A percentile compares a stretch with the other conserved stretches of the same genome.
phyloP scores from a whole-genome alignment of 129 eudicot genomes.

The Daucus carota region DH1_v3.0 NC_030389.2:1683501-1684000 shows the following conservation, averaged over 20 bases:
- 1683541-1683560: not conserved
- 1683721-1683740: slow-evolving; percentile 61
- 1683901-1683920: slow-evolving; percentile 46
- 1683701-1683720: slow-evolving; percentile 72
- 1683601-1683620: slow-evolving; percentile 46
- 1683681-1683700: slow-evolving; percentile 69
- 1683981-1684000: not conserved
- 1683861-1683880: slow-evolving; percentile 77
- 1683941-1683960: not conserved
- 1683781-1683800: not conserved
- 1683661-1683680: slow-evolving; percentile 48
- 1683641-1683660: slow-evolving; percentile 46
- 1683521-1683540: not conserved
- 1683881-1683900: slow-evolving; percentile 57
- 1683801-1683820: slow-evolving; percentile 49
- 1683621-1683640: slow-evolving; percentile 28
- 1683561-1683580: not conserved
- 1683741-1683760: not conserved
- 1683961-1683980: not conserved
- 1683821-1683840: slow-evolving; percentile 93
- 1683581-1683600: slow-evolving; percentile 57
- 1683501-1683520: not conserved
- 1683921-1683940: not conserved
- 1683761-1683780: not conserved
- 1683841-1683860: slow-evolving; percentile 81